Conservation (phyloP, 768 basidiomycete genomes). For the Polyporus arcularius region DNA sequence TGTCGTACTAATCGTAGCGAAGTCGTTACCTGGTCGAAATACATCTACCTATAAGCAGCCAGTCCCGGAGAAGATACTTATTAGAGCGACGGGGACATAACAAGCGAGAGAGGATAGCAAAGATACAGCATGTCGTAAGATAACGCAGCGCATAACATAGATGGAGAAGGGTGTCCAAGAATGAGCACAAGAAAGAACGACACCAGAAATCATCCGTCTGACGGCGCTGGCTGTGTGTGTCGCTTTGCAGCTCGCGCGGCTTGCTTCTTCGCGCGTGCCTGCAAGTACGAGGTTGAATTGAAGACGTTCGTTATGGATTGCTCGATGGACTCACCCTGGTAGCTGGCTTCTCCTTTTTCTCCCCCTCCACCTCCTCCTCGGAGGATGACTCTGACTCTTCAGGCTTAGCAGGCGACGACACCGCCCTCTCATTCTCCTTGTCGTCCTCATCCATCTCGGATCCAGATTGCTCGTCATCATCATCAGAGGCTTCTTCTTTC, state of each 20-base stretch:
- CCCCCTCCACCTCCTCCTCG: slow-evolving; percentile 22
- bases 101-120: slow-evolving; percentile 17
- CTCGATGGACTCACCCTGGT: slow-evolving; percentile 30
- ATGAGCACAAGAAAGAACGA: background rate
- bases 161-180: background rate
- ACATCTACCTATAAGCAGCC: slow-evolving; percentile 15
- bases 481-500: slow-evolving; percentile 29
- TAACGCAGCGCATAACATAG: background rate
- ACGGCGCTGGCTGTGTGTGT: slow-evolving; percentile 14
- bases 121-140: slow-evolving; percentile 16
- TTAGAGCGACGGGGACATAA: slow-evolving; percentile 22
- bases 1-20: background rate
- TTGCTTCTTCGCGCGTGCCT: slow-evolving; percentile 35
- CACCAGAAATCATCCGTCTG: slow-evolving; percentile 11
- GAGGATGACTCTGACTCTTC: slow-evolving; percentile 23
- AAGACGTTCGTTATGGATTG: too few species aligned
- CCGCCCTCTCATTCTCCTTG: slow-evolving; percentile 6
- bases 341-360: slow-evolving; percentile 29
- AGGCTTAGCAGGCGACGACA: slow-evolving; percentile 12
- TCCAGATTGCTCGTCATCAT: slow-evolving; percentile 24
- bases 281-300: background rate
- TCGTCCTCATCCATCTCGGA: slow-evolving; percentile 16
- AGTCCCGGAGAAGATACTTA: background rate
- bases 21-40: background rate
- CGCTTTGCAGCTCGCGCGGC: slow-evolving; percentile 22